phyloP scores from a whole-genome alignment of 129 eudicot species.

The Rutidosis leptorrhynchoides region DNA sequence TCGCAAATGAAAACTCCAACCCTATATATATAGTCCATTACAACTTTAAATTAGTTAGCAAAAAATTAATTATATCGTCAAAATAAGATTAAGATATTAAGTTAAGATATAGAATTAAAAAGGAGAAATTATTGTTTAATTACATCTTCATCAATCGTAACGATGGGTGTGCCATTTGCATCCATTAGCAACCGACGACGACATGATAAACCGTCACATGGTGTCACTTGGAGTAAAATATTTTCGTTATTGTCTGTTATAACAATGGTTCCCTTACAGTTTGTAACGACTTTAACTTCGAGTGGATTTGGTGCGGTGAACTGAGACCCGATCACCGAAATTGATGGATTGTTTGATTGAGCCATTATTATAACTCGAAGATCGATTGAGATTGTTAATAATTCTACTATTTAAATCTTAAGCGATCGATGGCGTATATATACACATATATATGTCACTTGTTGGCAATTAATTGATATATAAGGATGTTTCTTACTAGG shows the following conservation, averaged over 20 bases:
- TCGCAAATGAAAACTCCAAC: background rate
- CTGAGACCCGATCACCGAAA: constrained; percentile 24
- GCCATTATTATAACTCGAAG: background rate
- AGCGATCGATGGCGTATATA: too few species aligned
- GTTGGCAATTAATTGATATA: too few species aligned
- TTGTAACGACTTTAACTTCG: constrained; percentile 16
- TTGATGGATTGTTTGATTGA: constrained; percentile 3
- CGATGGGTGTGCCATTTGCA: constrained; percentile 26
- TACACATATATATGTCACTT: too few species aligned
- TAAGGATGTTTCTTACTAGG: too few species aligned
- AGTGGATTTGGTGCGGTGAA: constrained; percentile 25
- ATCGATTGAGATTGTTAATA: background rate
- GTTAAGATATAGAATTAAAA: background rate
- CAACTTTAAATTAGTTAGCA: background rate
- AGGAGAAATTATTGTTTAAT: background rate
- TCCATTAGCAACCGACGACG: constrained; percentile 28
- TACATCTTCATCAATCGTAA: background rate
- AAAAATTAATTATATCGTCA: background rate
- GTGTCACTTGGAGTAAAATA: constrained; percentile 26
- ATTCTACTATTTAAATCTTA: too few species aligned
- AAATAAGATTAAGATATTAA: too few species aligned
- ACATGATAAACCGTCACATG: background rate
- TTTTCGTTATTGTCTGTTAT: constrained; percentile 27
- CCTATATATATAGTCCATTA: constrained; percentile 4
- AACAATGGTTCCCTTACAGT: constrained; percentile 20